A percentile compares a stretch with the other conserved stretches of the same genome.
Conservation (phyloP, 106 monocot genomes). For the Platanthera zijinensis region DNA sequence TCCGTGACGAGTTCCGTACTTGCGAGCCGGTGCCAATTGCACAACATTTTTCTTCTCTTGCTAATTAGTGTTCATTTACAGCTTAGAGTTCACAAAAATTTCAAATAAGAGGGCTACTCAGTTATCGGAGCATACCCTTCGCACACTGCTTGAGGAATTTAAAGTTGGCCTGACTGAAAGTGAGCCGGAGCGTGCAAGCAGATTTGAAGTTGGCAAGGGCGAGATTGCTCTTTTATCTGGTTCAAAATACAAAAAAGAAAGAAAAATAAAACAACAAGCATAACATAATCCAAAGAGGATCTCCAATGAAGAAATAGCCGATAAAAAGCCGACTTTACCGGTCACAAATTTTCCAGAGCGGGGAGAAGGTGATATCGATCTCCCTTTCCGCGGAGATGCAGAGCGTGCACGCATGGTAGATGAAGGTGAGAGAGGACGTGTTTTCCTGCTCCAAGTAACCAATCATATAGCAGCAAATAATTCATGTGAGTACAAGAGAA, state of each 20-base stretch:
- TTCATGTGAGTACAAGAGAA: not conserved
- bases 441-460: constrained; percentile 32
- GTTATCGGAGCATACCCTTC: constrained; percentile 33
- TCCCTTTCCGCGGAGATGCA: constrained; percentile 41
- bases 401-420: constrained; percentile 40
- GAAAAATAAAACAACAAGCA: constrained; percentile 3
- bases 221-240: constrained; percentile 49
- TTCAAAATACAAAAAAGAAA: not conserved
- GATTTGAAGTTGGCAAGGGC: constrained; percentile 33
- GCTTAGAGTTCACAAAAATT: not conserved
- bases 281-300: not conserved
- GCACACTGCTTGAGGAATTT: constrained; percentile 33
- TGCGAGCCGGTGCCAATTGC: too few relatives aligned
- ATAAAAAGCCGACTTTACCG: constrained; percentile 16
- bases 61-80: not conserved
- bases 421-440: constrained; percentile 21
- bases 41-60: not conserved
- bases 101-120: not conserved
- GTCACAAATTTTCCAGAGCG: constrained; percentile 18
- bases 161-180: constrained; percentile 31
- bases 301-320: not conserved
- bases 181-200: constrained; percentile 53
- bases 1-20: too few relatives aligned
- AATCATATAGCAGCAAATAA: not conserved
- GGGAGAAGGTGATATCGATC: constrained; percentile 40